A percentile compares a stretch with the other conserved stretches of the same genome.
Conservation (phyloP, 2,329 filamentous ascomycete species). For the Fusarium pseudocircinatum region DNA sequence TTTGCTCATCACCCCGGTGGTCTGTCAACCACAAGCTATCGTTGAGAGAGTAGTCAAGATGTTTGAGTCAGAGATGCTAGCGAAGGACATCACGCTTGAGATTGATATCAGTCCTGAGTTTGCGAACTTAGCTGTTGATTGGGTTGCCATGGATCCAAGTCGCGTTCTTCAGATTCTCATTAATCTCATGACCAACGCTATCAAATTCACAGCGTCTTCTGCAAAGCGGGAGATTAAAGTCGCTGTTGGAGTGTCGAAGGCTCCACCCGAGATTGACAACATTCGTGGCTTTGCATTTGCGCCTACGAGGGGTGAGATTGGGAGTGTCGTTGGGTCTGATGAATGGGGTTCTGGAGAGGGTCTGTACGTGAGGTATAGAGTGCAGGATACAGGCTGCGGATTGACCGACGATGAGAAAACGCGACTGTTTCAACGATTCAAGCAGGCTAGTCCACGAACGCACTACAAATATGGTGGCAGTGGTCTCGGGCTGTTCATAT, state of each 20-base stretch:
- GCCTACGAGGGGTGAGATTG: conserved; percentile 6
- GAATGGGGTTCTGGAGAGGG: conserved; percentile 49
- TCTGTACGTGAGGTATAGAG: conserved; percentile 59
- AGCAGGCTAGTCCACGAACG: conserved; percentile 63
- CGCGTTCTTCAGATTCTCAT: conserved; percentile 81
- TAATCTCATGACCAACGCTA: conserved; percentile 80
- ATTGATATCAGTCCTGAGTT: conserved; percentile 70
- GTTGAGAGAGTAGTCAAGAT: conserved; percentile 75
- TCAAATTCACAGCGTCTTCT: conserved; percentile 73
- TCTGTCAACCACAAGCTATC: conserved; percentile 71
- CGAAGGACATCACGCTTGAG: conserved; percentile 70
- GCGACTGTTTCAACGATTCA: conserved; percentile 73
- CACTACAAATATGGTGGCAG: conserved; percentile 71
- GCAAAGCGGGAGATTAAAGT: conserved; percentile 55
- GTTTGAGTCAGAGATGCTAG: conserved; percentile 77
- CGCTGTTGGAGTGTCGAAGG: conserved; percentile 56
- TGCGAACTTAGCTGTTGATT: conserved; percentile 64
- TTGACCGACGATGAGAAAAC: conserved; percentile 71
- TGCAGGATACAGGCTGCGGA: conserved; percentile 73
- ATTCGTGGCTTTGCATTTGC: conserved; percentile 22
- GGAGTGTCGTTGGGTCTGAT: conserved; percentile 27
- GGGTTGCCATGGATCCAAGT: conserved; percentile 75
- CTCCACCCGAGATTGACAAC: neutral
- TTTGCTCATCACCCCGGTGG: conserved; percentile 74
- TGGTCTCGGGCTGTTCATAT: conserved; percentile 72